Percentiles rank a stretch among this genome's conserved stretches.
Conservation (phyloP, 257 asterid species). For the Fraxinus americana region DNA sequence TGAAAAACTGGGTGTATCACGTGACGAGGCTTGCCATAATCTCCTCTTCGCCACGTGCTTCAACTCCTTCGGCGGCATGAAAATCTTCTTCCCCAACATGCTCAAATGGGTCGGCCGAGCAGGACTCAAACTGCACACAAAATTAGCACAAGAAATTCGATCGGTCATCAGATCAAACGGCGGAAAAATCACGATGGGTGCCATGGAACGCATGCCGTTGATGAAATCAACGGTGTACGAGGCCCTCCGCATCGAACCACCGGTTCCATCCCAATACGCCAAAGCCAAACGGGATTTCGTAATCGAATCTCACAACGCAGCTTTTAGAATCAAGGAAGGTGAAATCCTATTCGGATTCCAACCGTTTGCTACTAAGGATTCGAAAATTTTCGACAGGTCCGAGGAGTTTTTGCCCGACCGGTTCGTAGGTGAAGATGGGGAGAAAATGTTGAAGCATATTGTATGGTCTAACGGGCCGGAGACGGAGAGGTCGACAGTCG, state of each 20-base stretch:
- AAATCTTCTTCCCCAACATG: conserved; percentile 69
- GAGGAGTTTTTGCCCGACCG: conserved; percentile 74
- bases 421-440: conserved; percentile 70
- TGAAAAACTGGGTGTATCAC: conserved; percentile 50
- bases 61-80: conserved; percentile 85
- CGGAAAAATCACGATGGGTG: conserved; percentile 54
- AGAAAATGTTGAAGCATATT: conserved; percentile 63
- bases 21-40: conserved; percentile 85
- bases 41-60: conserved; percentile 76
- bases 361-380: conserved; percentile 87
- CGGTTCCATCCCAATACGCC: conserved; percentile 78
- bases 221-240: conserved; percentile 84
- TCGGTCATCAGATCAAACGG: conserved; percentile 47
- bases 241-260: conserved; percentile 72
- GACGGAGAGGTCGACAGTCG: conserved; percentile 44
- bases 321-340: conserved; percentile 69
- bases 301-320: conserved; percentile 72
- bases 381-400: conserved; percentile 63
- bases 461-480: conserved; percentile 93
- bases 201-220: conserved; percentile 71
- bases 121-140: conserved; percentile 57
- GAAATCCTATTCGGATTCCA: conserved; percentile 74
- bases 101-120: conserved; percentile 72
- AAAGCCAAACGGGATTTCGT: conserved; percentile 60
- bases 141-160: conserved; percentile 64